Base-by-base conservation (phyloP, 148 eudicot species). In the Vaccinium macrocarpon region DNA sequence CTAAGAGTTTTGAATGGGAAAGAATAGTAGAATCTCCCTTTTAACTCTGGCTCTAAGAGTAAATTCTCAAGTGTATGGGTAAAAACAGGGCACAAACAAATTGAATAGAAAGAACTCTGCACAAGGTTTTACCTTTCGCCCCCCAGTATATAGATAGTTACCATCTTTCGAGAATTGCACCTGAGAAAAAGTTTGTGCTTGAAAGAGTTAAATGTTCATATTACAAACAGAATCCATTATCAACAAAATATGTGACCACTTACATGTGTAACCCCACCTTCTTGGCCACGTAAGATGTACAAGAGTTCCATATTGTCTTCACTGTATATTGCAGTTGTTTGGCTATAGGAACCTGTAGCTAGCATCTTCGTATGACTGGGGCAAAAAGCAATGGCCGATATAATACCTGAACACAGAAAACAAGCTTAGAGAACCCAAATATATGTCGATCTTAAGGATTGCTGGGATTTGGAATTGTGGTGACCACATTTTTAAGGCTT, bases 221-320 rank as follows among this genome's bases (percentile, higher is more conserved):
- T 70, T 56, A 16, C 49, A 23, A 14, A 70, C n/a, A n/a, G 48
- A 53, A 38, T 49, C 57, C 50, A 48, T 16, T 27, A 70, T 56
- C 23, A 25, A 62, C 19, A 64, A 49, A 5, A 46, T 10, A 84
- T 14, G 19, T n/a, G 61, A 77, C 59, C 84, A 90, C 95, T 92
- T 90, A 97, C 99, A 89, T 97, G 98, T 77, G 99, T 97, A 84
- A 97, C 89, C 86, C 99, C 99, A 21, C 99, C 98, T 88, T 97
- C 97, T 89, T 95, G 99, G 89, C 99, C 99, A 89, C 94, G 99
- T 86, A 97, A 87, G 56, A 97, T 87, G 87, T 97, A 97, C 85
- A 97, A 85, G 74, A 88, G 91, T 89, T 97, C 99, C 98, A 95
- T 90, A 88, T 97, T 97, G 87, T 95, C 99, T 86, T 95, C 99